phyloP scores from a whole-genome alignment of 352 stramenopile genomes.

The Poterioochromonas sp. region DNA sequence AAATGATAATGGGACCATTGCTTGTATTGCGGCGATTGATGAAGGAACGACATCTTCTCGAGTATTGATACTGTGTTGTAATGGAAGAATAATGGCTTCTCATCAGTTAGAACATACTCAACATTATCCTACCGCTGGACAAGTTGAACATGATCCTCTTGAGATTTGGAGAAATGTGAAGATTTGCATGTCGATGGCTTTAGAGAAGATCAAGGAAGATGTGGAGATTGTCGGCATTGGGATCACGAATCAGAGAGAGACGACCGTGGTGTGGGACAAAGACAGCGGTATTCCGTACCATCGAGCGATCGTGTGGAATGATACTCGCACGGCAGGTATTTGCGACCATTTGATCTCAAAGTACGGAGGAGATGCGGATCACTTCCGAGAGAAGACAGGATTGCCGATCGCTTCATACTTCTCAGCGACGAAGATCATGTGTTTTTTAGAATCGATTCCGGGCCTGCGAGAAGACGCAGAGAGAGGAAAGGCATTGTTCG shows the following conservation, averaged over 20 bases:
- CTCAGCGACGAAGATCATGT: slow-evolving; percentile 92
- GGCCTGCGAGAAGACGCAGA: slow-evolving; percentile 57
- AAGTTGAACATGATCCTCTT: slow-evolving; percentile 92
- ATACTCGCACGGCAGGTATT: slow-evolving; percentile 83
- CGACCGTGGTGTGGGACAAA: slow-evolving; percentile 90
- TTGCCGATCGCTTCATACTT: slow-evolving; percentile 95
- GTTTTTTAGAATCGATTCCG: slow-evolving; percentile 87
- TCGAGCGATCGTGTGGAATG: slow-evolving; percentile 98
- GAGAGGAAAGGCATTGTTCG: slow-evolving; percentile 77
- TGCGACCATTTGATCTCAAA: slow-evolving; percentile 44
- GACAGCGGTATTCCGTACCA: slow-evolving; percentile 78
- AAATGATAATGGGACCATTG: background rate
- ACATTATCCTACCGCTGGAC: slow-evolving; percentile 74
- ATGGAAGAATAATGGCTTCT: slow-evolving; percentile 70
- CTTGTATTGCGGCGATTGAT: slow-evolving; percentile 66
- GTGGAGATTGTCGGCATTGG: slow-evolving; percentile 75
- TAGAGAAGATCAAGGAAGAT: slow-evolving; percentile 55
- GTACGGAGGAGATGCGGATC: slow-evolving; percentile 48
- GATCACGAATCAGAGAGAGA: slow-evolving; percentile 99
- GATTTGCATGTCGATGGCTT: slow-evolving; percentile 63
- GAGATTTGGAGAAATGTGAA: slow-evolving; percentile 70
- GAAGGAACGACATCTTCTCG: slow-evolving; percentile 89
- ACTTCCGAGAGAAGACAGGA: slow-evolving; percentile 68
- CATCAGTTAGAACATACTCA: slow-evolving; percentile 92
- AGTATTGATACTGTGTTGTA: slow-evolving; percentile 86